These are phyloP conservation scores for Myochromella boudieri DNA, from an alignment of 768 basidiomycete genomes.

Conservation along the genomic window DNA sequence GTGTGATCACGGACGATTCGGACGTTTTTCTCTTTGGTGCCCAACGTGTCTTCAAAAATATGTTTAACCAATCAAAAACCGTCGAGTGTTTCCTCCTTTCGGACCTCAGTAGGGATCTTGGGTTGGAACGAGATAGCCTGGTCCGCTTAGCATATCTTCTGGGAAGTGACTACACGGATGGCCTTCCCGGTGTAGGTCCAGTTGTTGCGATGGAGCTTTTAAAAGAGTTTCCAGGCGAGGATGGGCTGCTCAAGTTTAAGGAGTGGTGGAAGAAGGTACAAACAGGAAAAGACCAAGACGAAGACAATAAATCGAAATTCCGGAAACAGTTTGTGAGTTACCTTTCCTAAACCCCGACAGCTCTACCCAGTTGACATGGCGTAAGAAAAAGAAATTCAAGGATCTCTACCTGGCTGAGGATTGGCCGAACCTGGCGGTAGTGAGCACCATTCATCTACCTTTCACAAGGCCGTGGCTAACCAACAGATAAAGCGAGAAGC, in stretches of 20 bases:
- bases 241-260: slow-evolving; percentile 83
- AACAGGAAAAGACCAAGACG: slow-evolving; percentile 77
- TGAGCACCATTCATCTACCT: slow-evolving; percentile 35
- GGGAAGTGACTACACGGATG: slow-evolving; percentile 96
- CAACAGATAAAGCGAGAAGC: slow-evolving; percentile 68
- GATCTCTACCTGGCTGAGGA: slow-evolving; percentile 74
- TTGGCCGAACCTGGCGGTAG: slow-evolving; percentile 94
- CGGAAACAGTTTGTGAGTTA: slow-evolving; percentile 76
- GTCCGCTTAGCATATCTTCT: slow-evolving; percentile 90
- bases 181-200: slow-evolving; percentile 88
- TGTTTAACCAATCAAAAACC: slow-evolving; percentile 99
- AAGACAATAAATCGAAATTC: slow-evolving; percentile 76
- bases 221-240: slow-evolving; percentile 87
- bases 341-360: neutral
- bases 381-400: slow-evolving; percentile 90
- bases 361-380: neutral
- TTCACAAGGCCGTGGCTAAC: slow-evolving; percentile 2
- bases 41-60: slow-evolving; percentile 94
- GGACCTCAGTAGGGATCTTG: slow-evolving; percentile 86
- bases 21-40: slow-evolving; percentile 99
- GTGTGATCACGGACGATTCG: slow-evolving; percentile 98
- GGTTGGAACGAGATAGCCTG: slow-evolving; percentile 82
- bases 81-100: slow-evolving; percentile 91
- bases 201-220: slow-evolving; percentile 96
- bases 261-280: slow-evolving; percentile 97